phyloP scores from a whole-genome alignment of 345 rosid species.

The Euphorbia tirucalli region DNA sequence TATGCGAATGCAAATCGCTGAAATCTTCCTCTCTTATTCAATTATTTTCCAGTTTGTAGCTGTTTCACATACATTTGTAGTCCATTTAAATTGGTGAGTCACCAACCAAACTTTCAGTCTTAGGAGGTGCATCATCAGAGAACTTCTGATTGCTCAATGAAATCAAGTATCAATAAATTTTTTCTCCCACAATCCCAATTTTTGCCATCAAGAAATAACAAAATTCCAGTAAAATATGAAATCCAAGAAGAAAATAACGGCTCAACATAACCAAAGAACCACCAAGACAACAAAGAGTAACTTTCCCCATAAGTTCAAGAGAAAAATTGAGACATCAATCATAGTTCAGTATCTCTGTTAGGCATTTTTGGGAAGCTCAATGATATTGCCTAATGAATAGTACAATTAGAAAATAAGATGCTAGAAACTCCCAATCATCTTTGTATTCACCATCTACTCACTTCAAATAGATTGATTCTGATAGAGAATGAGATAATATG shows the following conservation, averaged over 20 bases:
- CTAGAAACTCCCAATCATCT: background rate
- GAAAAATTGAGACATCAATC: background rate
- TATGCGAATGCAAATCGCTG: background rate
- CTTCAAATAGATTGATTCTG: background rate
- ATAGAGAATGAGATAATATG: background rate
- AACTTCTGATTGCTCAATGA: background rate
- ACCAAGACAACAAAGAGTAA: background rate
- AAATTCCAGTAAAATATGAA: background rate
- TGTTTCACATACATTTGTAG: background rate
- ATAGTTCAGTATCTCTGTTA: too few relatives aligned
- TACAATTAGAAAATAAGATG: background rate
- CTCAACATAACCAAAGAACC: background rate
- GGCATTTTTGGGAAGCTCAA: background rate
- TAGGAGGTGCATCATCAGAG: background rate
- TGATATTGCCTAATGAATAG: background rate
- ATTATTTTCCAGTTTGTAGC: background rate
- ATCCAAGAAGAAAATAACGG: background rate
- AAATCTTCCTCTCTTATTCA: background rate
- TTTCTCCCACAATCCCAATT: background rate
- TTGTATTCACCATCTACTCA: background rate
- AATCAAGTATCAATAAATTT: too few relatives aligned
- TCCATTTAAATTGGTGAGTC: background rate
- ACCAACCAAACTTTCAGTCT: background rate
- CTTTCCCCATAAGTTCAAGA: background rate
- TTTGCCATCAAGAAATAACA: background rate